Evolutionary conservation across 345 rosid genomes (phyloP), one percentile per base, ranked within the genome.

Genomic region (Euphorbia peplus): DNA sequence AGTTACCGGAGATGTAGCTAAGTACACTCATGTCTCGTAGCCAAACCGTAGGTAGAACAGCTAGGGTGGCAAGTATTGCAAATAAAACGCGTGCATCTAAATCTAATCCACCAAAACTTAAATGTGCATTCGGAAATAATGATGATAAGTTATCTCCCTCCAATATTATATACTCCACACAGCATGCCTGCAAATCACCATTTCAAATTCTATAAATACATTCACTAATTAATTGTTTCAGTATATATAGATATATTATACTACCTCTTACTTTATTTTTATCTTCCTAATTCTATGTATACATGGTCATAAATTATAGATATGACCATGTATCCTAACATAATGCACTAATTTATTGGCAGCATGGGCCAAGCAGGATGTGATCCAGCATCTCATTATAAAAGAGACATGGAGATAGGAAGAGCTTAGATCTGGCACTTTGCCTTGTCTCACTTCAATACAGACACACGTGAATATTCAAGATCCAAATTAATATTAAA

Each of bases 21-120:
- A 93, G 88, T 25, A 91, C 48, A 26, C 88, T 84, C 53, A 93
- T 88, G 81, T 93, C 98, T 64, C 96, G 85, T 39, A 91, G 98
- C 96, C 96, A 91, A 74, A 82, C 90, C 0, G 97, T 93, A 0
- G 98, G 97, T 64, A 93, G 96, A 75, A 91, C 83, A 50, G 95
- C 91, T 4, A 93, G 82, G 54, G 95, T 73, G 44, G 88, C 58
- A 73, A 91, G 37, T 55, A 93, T 52, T 15, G 97, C 95, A 69
- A 93, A 93, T 21, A 93, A 76, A 67, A 80, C 90, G 57, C 68
- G 86, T 0, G 97, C 66, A 78, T 71, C 80, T 68, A 93, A 71
- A 24, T 85, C 68, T 42, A 84, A 69, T 67, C 86, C 88, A 24
- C 91, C 89, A 62, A 89, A 57, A 76, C 70, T 91, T 54, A 89